Evolutionary conservation across 495 filamentous ascomycete species (phyloP), one percentile per base, ranked within the genome.

Genomic region (Neurospora tetrasperma): DNA sequence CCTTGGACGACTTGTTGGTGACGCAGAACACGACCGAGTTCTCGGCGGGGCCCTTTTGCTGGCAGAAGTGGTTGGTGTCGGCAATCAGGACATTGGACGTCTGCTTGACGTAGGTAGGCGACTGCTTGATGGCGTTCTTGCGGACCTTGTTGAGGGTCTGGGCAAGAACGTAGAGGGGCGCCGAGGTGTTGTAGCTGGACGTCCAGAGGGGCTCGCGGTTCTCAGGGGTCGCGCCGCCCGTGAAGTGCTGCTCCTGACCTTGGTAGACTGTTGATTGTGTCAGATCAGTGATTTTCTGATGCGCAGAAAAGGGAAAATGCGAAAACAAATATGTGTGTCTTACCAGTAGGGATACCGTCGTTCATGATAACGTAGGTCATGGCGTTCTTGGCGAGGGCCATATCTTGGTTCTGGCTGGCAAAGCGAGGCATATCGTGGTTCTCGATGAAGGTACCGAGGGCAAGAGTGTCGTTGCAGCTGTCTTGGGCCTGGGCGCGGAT

Each of bases 341-440:
- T 72, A 73, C 80, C 77, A 59, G 83, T 84, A 16, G 83, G 83
- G 43, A 83, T 80, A 35, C 83, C 83, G 73, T 93, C 92, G 7
- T 84, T 83, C 68, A 96, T 87, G 44, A 94, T 85, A 40, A 87
- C 88, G 77, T 90, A 93, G 2, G 90, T 85, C 73, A 93, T 88
- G 16, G 86, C 89, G 75, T 94, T 95, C 81, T 90, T 90, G 38
- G 90, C 86, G 1, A 90, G 84, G 4, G 88, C 82, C 48, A 85
- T 80, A 72, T 90, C 89, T 3, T 82, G 76, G 73, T 86, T 89
- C 41, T 75, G 71, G 70, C 82, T 89, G 23, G 90, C 83, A 80
- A 93, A 92, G 6, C 92, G 88, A 1, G 90, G 83, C 69, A 89
- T 87, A 79, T 96, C 93, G 79, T 96, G 93, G 78, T 96, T 96